phyloP scores from a whole-genome alignment of 495 filamentous ascomycete species.

The Xylaria curta region DNA sequence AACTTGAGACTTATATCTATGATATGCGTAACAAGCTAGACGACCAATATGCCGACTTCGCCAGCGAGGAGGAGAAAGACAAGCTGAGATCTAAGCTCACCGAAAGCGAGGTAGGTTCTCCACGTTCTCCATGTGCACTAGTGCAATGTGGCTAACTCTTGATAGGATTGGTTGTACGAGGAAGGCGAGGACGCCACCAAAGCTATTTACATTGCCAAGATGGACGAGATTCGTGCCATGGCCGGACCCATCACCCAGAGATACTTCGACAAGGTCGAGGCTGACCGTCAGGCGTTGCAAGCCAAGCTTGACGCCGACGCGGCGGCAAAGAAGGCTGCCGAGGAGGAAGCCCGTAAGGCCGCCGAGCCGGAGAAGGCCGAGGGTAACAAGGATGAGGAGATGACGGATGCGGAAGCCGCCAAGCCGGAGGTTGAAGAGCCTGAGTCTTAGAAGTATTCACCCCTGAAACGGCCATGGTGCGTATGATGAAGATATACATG shows the following conservation, averaged over 20 bases:
- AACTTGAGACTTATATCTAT: conserved; percentile 97
- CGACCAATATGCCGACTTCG: conserved; percentile 85
- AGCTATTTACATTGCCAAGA: conserved; percentile 89
- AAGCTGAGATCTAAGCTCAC: conserved; percentile 82
- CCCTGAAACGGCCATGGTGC: not conserved
- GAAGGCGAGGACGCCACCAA: conserved; percentile 96
- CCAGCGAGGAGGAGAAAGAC: conserved; percentile 89
- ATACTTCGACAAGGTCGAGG: conserved; percentile 92
- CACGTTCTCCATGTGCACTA: not conserved
- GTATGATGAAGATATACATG: not conserved
- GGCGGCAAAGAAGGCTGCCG: conserved; percentile 77
- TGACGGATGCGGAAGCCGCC: conserved; percentile 60
- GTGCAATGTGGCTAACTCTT: conserved; percentile 29
- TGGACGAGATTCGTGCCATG: conserved; percentile 91
- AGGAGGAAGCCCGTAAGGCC: conserved; percentile 63
- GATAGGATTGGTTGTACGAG: conserved; percentile 96
- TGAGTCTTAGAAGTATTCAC: conserved; percentile 37
- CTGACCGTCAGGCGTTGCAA: conserved; percentile 78
- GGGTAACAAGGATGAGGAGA: conserved; percentile 58
- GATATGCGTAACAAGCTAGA: conserved; percentile 93
- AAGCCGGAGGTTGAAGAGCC: conserved; percentile 52
- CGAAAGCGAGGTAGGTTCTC: conserved; percentile 74
- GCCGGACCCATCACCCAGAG: conserved; percentile 92
- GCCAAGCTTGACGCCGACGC: conserved; percentile 82
- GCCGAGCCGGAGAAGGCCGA: conserved; percentile 53